Evolutionary conservation across 768 basidiomycete species (phyloP), one percentile per base, ranked within the genome.

Genomic region (Hygrophoropsis aurantiaca): DNA sequence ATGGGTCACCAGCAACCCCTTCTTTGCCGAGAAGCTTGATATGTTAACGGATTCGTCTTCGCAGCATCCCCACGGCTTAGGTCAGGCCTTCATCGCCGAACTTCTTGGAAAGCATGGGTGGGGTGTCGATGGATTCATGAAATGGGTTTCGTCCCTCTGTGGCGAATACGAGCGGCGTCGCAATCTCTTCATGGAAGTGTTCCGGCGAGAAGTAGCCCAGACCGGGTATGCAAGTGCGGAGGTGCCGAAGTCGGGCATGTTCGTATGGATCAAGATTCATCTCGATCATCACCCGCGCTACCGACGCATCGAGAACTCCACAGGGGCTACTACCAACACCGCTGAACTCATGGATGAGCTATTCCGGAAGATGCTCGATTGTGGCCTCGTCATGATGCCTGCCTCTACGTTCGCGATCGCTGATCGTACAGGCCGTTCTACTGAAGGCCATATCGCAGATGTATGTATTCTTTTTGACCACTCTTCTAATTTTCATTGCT

Each of bases 231-330:
- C 64, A 9, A 64, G 61, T 26, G 71, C 71, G 1, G 61, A 65
- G 35, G 55, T 41, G 2, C 61, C 63, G 3, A 49, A 74, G 44
- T 77, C 74, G 9, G 79, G 80, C 50, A 81, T 81, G 79, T 81
- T 81, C 59, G 65, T 79, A 34, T 81, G 77, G 77, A 67, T 78
- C 53, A 65, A 68, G 48, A 60, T 81, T 16, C 52, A 76, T 55
- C 53, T 80, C 41, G 56, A 69, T 43, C 60, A 60, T 11, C 77
- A 80, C 50, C 66, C 73, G 32, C 67, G 71, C 18, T 77, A 64
- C 58, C 53, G 56, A 35, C 40, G 37, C 8, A 54, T 64, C 30
- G 56, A 53, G 45, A 53, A 55, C 4, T 32, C 48, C 11, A 62
- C 47, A 27, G 59, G 40, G 20, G 58, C 48, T 16, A 56, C 65